Percentiles rank a stretch among this genome's conserved stretches.
Conservation (phyloP, 2,329 filamentous ascomycete species). For the Hypoxylon sp. region DNA sequence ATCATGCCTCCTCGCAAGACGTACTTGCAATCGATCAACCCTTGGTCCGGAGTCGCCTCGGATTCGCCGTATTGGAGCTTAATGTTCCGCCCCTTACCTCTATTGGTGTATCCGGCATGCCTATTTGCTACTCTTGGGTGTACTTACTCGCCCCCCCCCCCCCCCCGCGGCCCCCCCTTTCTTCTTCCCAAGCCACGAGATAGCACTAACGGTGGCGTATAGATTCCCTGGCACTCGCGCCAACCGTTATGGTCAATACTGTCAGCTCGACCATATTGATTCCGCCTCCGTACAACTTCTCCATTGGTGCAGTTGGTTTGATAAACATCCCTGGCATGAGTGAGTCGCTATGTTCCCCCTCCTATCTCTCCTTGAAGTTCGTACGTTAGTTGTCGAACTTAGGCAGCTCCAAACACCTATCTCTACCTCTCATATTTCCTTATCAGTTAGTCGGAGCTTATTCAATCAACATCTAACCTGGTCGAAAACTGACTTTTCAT, state of each 20-base stretch:
- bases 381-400: not conserved
- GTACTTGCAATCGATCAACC: slow-evolving; percentile 19
- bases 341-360: not conserved
- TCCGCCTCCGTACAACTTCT: slow-evolving; percentile 31
- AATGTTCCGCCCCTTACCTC: slow-evolving; percentile 26
- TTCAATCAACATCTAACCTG: not conserved
- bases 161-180: too few relatives aligned
- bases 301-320: slow-evolving; percentile 23
- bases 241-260: slow-evolving; percentile 32
- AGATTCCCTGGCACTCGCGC: slow-evolving; percentile 31
- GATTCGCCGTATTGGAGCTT: slow-evolving; percentile 15
- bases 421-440: not conserved
- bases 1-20: slow-evolving; percentile 8
- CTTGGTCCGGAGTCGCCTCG: slow-evolving; percentile 24
- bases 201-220: slow-evolving; percentile 10
- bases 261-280: slow-evolving; percentile 26
- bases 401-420: not conserved
- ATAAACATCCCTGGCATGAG: slow-evolving; percentile 30
- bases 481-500: not conserved
- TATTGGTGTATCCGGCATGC: slow-evolving; percentile 29
- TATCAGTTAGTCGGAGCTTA: not conserved
- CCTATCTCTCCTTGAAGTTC: not conserved
- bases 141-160: not conserved
- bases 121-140: slow-evolving; percentile 26
- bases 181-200: not conserved